Base-by-base conservation (phyloP, 2,329 filamentous ascomycete species). In the Colletotrichum sp. region DNA sequence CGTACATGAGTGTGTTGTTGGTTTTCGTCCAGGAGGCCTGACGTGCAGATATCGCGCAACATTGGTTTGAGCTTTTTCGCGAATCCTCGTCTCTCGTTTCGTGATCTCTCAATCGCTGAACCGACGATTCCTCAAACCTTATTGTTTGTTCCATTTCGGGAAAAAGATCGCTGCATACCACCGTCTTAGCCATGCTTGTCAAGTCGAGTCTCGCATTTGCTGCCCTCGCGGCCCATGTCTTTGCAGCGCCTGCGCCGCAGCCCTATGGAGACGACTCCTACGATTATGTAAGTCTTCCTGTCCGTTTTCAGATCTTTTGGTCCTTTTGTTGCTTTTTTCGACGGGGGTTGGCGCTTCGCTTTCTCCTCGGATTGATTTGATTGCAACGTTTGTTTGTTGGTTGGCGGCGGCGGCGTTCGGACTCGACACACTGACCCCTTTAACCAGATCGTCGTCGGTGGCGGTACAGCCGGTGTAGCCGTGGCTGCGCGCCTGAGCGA, bases 391-490 rank as follows among this genome's bases (percentile, higher is more conserved):
- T 30, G 30, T 21, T 13, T 52, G 43, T 52, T 52, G 43, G 43
- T 13, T 52, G 43, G n/a, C n/a, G 38, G 38, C 38, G 38, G 18
- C 34, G 13, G 38, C 38, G 65, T 9, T 30, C 56, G 5, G 16
- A 52, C 55, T 34, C 24, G 26, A 72, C 24, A 73, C 32, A 64
- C 70, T 43, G 16, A 32, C 30, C 16, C 38, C 18, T 30, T 24
- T 10, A 18, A 69, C 67, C 43, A 79, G 76, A 78, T 84, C 74
- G 78, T 84, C 67, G 80, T 84, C 6, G 83, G 82, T 36, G 83
- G 83, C 52, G 83, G 83, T 36, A 84, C 83, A 10, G 82, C 82
- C 10, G 83, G 83, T 24, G 64, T 78, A 18, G 82, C 83, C 7
- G 77, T 84, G 5, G 83, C 83, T 3, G 75, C 77, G 8, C 78